A percentile compares a stretch with the other conserved stretches of the same genome.
These are phyloP conservation scores for Rhizopogon vesiculosus DNA, from an alignment of 768 basidiomycete genomes.

Conservation along the genomic window DNA sequence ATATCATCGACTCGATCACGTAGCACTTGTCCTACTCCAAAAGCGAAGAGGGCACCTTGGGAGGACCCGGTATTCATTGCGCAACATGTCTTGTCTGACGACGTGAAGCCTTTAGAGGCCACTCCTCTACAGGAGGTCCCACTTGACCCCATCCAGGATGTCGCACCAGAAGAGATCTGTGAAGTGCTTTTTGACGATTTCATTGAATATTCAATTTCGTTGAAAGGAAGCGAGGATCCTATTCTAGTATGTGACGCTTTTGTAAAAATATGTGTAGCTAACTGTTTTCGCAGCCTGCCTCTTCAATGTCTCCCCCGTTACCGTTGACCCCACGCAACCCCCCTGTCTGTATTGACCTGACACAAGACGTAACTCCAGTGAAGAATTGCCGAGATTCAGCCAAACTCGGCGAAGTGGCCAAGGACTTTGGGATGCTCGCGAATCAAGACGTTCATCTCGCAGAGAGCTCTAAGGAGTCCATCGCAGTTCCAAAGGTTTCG, in stretches of 20 bases:
- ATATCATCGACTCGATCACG: slow-evolving; percentile 5
- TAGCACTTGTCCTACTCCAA: slow-evolving; percentile 3
- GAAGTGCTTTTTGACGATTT: background rate
- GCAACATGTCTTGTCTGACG: background rate
- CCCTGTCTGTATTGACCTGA: slow-evolving; percentile 40
- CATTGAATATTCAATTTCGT: slow-evolving; percentile 1
- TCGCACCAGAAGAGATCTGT: background rate
- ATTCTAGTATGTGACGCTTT: background rate
- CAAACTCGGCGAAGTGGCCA: background rate
- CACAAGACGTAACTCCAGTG: slow-evolving; percentile 25
- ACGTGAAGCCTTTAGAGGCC: background rate
- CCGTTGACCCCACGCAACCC: slow-evolving; percentile 17
- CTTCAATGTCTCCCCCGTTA: background rate
- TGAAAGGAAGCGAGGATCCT: slow-evolving; percentile 2
- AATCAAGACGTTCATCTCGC: background rate
- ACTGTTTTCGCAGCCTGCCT: slow-evolving; percentile 9
- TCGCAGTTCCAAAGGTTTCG: background rate
- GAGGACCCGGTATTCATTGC: slow-evolving; percentile 16
- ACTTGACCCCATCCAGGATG: background rate
- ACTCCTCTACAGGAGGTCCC: background rate
- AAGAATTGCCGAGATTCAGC: background rate
- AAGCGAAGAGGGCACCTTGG: slow-evolving; percentile 28
- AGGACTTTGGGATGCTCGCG: background rate
- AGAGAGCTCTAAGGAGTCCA: background rate
- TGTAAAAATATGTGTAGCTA: background rate